Conservation (phyloP, 768 basidiomycete species). For the Lactarius hengduanensis region DNA sequence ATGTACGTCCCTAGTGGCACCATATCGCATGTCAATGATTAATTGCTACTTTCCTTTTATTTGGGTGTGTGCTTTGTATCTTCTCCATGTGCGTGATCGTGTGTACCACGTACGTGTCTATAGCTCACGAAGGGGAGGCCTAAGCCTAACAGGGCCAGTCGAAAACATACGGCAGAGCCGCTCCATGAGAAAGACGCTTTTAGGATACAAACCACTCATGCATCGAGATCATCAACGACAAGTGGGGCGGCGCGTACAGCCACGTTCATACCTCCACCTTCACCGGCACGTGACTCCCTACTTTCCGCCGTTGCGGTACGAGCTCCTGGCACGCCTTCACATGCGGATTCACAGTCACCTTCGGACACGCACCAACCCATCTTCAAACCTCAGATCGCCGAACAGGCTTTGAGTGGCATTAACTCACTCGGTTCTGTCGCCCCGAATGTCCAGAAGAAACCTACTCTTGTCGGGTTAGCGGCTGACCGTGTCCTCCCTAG, state of each 20-base stretch:
- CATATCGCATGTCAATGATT: slow-evolving; percentile 31
- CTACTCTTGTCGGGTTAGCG: slow-evolving; percentile 34
- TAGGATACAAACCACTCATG: neutral
- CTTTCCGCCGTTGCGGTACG: neutral
- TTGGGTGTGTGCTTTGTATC: slow-evolving; percentile 28
- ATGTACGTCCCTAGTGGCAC: slow-evolving; percentile 83
- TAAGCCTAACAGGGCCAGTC: slow-evolving; percentile 36
- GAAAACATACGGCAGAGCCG: slow-evolving; percentile 6
- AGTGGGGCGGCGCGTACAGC: neutral
- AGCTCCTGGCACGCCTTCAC: neutral
- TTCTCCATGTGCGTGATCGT: slow-evolving; percentile 33
- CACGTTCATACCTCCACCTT: neutral
- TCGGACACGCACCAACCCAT: neutral
- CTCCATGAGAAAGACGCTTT: neutral
- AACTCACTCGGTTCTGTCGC: slow-evolving; percentile 30
- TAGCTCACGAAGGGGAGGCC: slow-evolving; percentile 77
- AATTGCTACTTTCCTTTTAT: slow-evolving; percentile 29
- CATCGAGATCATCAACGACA: neutral
- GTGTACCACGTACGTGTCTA: slow-evolving; percentile 30
- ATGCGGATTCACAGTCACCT: neutral
- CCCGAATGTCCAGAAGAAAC: slow-evolving; percentile 21
- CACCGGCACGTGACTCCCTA: neutral
- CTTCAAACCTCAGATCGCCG: slow-evolving; percentile 28
- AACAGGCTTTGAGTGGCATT: slow-evolving; percentile 37
- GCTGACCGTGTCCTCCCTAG: slow-evolving; percentile 47